phyloP scores from a whole-genome alignment of 768 basidiomycete species.

The Strobilomyces confusus region DNA sequence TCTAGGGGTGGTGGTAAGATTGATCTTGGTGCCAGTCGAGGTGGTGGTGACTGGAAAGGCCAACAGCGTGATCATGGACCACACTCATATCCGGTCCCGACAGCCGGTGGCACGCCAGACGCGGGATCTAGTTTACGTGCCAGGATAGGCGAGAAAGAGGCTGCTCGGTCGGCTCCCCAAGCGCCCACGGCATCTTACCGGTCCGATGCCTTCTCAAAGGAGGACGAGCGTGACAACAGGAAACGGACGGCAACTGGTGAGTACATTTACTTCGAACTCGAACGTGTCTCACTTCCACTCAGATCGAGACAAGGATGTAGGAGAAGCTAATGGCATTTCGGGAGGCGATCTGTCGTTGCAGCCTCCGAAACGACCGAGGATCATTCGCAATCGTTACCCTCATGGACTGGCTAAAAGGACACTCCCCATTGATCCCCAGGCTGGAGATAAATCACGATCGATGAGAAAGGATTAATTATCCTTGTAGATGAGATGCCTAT shows the following conservation, averaged over 20 bases:
- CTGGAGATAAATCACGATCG: conserved; percentile 49
- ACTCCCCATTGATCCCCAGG: conserved; percentile 60
- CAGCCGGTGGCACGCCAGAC: conserved; percentile 18
- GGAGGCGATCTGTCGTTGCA: conserved; percentile 37
- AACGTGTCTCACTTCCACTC: conserved; percentile 4
- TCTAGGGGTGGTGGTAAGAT: conserved; percentile 37
- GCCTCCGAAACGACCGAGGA: conserved; percentile 57
- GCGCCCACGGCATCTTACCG: conserved; percentile 43
- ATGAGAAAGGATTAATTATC: conserved; percentile 50
- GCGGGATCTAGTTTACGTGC: conserved; percentile 43
- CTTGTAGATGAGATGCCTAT: conserved; percentile 9
- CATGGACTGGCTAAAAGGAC: conserved; percentile 53
- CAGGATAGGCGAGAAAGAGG: conserved; percentile 61
- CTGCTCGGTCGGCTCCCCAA: conserved; percentile 37
- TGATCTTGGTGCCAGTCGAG: conserved; percentile 34
- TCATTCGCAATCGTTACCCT: conserved; percentile 52
- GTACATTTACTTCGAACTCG: conserved; percentile 16
- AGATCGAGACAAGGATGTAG: conserved; percentile 65
- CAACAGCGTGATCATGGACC: conserved; percentile 33
- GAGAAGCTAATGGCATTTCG: conserved; percentile 33
- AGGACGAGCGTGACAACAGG: conserved; percentile 64
- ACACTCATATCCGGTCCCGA: conserved; percentile 21
- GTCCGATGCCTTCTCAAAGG: conserved; percentile 41
- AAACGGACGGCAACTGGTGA: conserved; percentile 70
- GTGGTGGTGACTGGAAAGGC: conserved; percentile 51